Evolutionary conservation across 305 asterid species (phyloP).

Genomic region (Solanum hybrid): DNA sequence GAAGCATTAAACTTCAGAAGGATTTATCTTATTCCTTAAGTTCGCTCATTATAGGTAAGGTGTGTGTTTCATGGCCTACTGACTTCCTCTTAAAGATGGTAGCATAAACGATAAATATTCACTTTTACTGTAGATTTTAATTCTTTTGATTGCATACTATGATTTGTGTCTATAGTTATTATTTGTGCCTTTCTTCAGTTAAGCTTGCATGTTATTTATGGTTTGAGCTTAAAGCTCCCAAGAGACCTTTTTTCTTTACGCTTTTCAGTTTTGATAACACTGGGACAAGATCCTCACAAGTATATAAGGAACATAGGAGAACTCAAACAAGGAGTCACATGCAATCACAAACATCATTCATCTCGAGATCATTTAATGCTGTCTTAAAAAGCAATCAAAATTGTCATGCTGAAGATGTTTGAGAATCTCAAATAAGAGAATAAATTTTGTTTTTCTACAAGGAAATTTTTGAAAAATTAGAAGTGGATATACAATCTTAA

Average conservation of each 20-base stretch:
- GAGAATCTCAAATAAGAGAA: not conserved
- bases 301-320: not conserved
- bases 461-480: not conserved
- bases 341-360: not conserved
- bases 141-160: not conserved
- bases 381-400: not conserved
- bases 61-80: not conserved
- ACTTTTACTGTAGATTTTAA: not conserved
- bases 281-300: not conserved
- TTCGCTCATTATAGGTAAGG: not conserved
- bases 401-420: not conserved
- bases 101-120: not conserved
- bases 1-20: not conserved
- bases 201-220: not conserved
- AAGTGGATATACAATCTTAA: not conserved
- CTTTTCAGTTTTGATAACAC: not conserved
- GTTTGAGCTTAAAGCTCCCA: not conserved
- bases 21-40: not conserved
- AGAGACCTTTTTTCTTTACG: too few species aligned
- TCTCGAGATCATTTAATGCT: not conserved
- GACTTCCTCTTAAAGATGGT: not conserved
- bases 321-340: slow-evolving; percentile 1
- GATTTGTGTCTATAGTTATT: not conserved
- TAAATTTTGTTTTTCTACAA: not conserved
- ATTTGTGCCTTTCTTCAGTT: not conserved